phyloP scores from a whole-genome alignment of 176 grass and related monocot genomes.

The Tuctoria greenei region DNA sequence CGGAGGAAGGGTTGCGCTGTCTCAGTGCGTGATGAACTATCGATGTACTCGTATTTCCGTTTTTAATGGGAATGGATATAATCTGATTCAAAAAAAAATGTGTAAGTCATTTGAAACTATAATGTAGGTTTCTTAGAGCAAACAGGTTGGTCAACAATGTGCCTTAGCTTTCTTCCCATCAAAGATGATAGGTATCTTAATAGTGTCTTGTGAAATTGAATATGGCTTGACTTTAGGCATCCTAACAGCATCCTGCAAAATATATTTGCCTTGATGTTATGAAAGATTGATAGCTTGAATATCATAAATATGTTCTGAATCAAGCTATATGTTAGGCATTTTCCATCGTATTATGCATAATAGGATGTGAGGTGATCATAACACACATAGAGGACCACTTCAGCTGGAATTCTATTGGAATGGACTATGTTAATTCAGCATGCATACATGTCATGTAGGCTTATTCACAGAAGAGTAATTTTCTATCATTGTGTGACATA shows the following conservation, averaged over 20 bases:
- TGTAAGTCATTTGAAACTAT: constrained; percentile 19
- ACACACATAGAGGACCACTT: too few species aligned
- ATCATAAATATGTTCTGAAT: not conserved
- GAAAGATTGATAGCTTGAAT: constrained; percentile 4
- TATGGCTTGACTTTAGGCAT: not conserved
- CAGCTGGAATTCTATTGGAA: too few species aligned
- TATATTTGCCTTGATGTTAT: not conserved
- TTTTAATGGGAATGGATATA: too few species aligned
- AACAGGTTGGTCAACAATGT: not conserved
- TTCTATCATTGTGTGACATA: too few species aligned
- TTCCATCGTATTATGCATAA: not conserved
- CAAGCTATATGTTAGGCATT: not conserved
- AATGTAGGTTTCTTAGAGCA: not conserved
- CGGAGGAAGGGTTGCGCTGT: too few species aligned
- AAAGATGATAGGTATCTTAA: not conserved
- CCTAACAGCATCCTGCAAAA: not conserved
- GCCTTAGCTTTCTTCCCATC: not conserved
- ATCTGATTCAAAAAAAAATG: too few species aligned
- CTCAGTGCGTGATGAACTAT: too few species aligned
- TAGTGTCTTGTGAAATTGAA: not conserved
- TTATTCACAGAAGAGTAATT: too few species aligned
- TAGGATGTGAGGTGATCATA: too few species aligned
- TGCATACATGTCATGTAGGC: too few species aligned
- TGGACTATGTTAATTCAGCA: too few species aligned
- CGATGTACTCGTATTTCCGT: too few species aligned